A percentile compares a stretch with the other conserved stretches of the same genome.
Evolutionary conservation across 192 early-diverging fungal species (phyloP).

Genomic region (Linnemannia schmuckeri): DNA sequence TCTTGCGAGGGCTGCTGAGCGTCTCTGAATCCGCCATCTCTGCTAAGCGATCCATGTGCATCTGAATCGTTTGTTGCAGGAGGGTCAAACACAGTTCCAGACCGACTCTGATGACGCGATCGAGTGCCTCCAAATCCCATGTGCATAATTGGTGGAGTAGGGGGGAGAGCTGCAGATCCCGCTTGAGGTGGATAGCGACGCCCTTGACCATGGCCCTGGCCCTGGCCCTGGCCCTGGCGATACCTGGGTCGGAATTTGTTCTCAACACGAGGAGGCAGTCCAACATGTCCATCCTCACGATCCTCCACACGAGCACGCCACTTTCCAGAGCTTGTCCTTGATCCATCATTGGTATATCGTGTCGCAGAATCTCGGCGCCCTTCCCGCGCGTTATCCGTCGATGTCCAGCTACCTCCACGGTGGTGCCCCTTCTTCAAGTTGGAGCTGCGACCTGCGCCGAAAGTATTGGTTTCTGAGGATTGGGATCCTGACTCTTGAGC

Average conservation of each 20-base stretch:
- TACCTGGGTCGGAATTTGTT: slow-evolving; percentile 53
- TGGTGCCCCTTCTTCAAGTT: slow-evolving; percentile 32
- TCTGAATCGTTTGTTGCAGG: slow-evolving; percentile 4
- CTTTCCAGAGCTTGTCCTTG: slow-evolving; percentile 12
- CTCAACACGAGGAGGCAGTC: slow-evolving; percentile 49
- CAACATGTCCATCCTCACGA: slow-evolving; percentile 33
- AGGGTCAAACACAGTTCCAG: slow-evolving; percentile 36
- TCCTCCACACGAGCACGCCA: slow-evolving; percentile 29
- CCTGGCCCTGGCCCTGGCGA: slow-evolving; percentile 28
- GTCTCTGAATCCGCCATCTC: background rate
- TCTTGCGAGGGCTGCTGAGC: slow-evolving; percentile 5
- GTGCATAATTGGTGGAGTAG: slow-evolving; percentile 22
- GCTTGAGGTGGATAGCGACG: slow-evolving; percentile 7
- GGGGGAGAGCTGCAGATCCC: slow-evolving; percentile 16
- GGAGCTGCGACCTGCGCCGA: background rate
- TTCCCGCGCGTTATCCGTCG: slow-evolving; percentile 29
- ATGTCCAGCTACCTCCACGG: slow-evolving; percentile 45
- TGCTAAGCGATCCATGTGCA: background rate
- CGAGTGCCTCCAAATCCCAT: slow-evolving; percentile 23
- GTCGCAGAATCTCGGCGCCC: background rate
- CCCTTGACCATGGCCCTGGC: slow-evolving; percentile 25
- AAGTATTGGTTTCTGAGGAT: background rate
- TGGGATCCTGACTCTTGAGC: slow-evolving; percentile 10
- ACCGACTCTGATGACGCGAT: slow-evolving; percentile 46
- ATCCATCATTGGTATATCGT: slow-evolving; percentile 1